These are phyloP conservation scores for Citrus mangshanensis DNA, from an alignment of 345 rosid genomes.

Conservation along the genomic window DNA sequence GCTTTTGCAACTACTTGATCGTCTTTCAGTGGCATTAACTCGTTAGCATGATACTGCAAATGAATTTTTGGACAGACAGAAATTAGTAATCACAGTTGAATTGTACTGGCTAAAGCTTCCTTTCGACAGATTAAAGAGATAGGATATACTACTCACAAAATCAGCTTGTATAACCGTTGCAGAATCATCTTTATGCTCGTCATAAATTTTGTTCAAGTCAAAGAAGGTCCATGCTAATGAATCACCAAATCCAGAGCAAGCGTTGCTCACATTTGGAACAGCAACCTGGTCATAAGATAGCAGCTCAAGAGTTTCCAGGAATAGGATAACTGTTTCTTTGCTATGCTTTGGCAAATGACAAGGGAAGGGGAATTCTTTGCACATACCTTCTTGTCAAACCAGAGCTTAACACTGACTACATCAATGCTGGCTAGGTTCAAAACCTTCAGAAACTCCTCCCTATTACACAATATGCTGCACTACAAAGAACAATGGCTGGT, in stretches of 20 bases:
- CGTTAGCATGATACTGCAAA: constrained; percentile 47
- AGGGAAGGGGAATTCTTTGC: not conserved
- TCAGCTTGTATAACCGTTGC: constrained; percentile 40
- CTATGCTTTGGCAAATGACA: not conserved
- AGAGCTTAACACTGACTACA: constrained; percentile 39
- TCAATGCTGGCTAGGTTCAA: constrained; percentile 48
- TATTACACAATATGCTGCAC: constrained; percentile 45
- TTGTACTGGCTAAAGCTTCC: not conserved
- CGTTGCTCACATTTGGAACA: constrained; percentile 48
- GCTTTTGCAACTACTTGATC: constrained; percentile 38
- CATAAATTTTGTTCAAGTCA: constrained; percentile 45
- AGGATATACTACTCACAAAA: constrained; percentile 41
- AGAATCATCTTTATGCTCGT: constrained; percentile 37
- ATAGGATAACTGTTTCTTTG: not conserved
- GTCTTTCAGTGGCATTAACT: constrained; percentile 41
- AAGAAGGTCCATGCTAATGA: constrained; percentile 55
- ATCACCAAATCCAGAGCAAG: constrained; percentile 43
- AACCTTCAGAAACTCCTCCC: constrained; percentile 60
- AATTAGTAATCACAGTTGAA: not conserved
- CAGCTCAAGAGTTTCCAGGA: not conserved
- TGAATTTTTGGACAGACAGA: not conserved
- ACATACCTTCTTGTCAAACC: constrained; percentile 50
- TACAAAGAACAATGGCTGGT: constrained; percentile 35
- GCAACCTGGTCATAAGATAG: constrained; percentile 32
- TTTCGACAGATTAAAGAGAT: not conserved